A percentile compares a stretch with the other conserved stretches of the same genome.
Conservation (phyloP, 2,329 filamentous ascomycete species). For the Cordyceps fumosorosea region DNA sequence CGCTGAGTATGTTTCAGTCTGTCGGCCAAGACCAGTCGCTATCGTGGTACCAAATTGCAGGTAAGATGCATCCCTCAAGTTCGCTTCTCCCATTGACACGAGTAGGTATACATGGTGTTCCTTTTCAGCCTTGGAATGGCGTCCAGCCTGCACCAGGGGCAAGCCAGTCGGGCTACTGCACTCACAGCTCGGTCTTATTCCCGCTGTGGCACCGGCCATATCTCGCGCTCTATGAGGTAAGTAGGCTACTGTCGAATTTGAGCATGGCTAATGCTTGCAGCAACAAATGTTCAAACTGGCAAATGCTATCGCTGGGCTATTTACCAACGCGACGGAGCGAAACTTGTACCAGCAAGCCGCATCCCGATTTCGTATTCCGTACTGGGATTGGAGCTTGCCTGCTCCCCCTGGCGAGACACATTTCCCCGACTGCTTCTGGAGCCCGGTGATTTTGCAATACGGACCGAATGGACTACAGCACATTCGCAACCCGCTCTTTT, state of each 20-base stretch:
- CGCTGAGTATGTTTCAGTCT: constrained; percentile 64
- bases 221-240: constrained; percentile 53
- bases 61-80: constrained; percentile 36
- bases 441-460: constrained; percentile 43
- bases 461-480: constrained; percentile 49
- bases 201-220: constrained; percentile 81
- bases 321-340: constrained; percentile 39
- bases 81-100: constrained; percentile 1
- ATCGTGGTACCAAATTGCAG: constrained; percentile 74
- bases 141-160: constrained; percentile 45
- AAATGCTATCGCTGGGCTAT: constrained; percentile 40
- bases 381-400: constrained; percentile 52
- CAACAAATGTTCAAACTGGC: constrained; percentile 32
- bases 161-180: constrained; percentile 63
- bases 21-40: constrained; percentile 55
- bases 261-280: constrained; percentile 20
- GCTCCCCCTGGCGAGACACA: constrained; percentile 43
- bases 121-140: constrained; percentile 49
- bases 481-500: constrained; percentile 57
- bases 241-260: neutral
- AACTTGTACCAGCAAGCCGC: constrained; percentile 46
- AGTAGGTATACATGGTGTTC: constrained; percentile 73
- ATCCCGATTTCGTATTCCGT: constrained; percentile 46
- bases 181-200: constrained; percentile 69
- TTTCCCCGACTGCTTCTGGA: constrained; percentile 38